Evolutionary conservation across 2,329 filamentous ascomycete species (phyloP).

Genomic region (Blumeria hordei): DNA sequence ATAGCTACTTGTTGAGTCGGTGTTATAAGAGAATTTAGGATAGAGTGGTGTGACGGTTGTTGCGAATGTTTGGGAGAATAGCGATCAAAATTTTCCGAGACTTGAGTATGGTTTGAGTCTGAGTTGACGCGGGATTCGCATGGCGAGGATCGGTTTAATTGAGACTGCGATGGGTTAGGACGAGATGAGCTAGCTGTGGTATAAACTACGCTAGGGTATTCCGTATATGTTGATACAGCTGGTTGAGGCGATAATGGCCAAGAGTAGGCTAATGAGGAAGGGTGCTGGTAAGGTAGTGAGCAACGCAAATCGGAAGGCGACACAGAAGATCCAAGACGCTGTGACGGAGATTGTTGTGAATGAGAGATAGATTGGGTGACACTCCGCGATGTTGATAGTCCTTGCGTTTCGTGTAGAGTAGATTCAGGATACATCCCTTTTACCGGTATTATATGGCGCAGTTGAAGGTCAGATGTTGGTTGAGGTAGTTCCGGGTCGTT

Average conservation of each 20-base stretch:
- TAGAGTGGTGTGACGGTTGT: no score
- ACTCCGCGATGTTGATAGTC: slow-evolving; percentile 57
- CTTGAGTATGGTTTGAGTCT: no score
- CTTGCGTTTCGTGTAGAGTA: slow-evolving; percentile 65
- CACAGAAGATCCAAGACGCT: slow-evolving; percentile 3
- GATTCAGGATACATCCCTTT: slow-evolving; percentile 98
- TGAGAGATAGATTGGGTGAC: slow-evolving; percentile 27
- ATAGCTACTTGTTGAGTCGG: no score
- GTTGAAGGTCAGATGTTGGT: slow-evolving; percentile 53
- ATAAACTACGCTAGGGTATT: no score
- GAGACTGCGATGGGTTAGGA: no score
- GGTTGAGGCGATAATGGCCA: neutral
- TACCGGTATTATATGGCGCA: slow-evolving; percentile 62
- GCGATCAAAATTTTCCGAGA: no score
- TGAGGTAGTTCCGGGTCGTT: slow-evolving; percentile 50
- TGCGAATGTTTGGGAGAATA: no score
- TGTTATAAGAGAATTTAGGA: no score
- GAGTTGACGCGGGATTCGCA: no score
- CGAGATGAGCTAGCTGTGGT: no score
- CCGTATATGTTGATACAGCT: neutral
- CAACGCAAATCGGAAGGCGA: neutral
- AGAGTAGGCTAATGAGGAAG: neutral
- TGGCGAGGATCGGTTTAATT: no score
- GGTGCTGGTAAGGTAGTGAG: neutral
- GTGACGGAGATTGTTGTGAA: neutral